Base-by-base conservation (phyloP, 2,329 filamentous ascomycete genomes). In the Tolypocladium tropicale region DNA sequence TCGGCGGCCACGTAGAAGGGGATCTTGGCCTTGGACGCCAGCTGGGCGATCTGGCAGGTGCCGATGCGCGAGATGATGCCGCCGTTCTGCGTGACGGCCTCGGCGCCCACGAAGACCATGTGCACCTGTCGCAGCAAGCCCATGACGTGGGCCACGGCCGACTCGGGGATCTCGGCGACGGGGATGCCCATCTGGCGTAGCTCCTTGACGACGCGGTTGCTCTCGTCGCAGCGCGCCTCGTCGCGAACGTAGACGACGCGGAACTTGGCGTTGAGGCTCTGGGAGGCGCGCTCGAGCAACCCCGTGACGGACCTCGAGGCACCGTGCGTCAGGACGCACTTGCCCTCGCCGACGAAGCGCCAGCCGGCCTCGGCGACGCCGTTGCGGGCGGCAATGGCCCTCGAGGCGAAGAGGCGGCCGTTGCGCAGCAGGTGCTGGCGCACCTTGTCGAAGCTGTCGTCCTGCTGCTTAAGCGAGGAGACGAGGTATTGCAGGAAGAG, bases 401-500 rank as follows among this genome's bases (percentile, higher is more conserved):
- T 82, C 60, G 86, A 81, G 41, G 93, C 92, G 72, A 97, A 97
- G 36, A 96, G 75, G 59, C 89, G 84, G 18, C 89, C 89, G 72
- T 96, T 96, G 59, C 84, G 84, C 54, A 97, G 78, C 32, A 97
- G 79, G 73, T 96, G 90, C 66, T 86, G 84, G 60, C 89, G 81
- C 56, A 95, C 88, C 53, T 86, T 83, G 60, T 92, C 88, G 71
- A 97, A 97, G 64, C 65, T 69, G 51, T 68, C 67, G 53, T 74
- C 73, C 61, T 79, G 77, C 74, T 80, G 76, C 73, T 80, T 81
- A 68, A 86, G 78, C 60, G 80, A 90, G 56, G 85, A 84, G 65
- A 96, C 87, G 63, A 99, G 83, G 73, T 95, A 97, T 69, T 93
- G 88, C 70, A 94, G 89, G 78, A 99, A 97, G 57, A 97, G 84